phyloP scores from a whole-genome alignment of 306 rosid species.

The Vachellia pachyceras region DNA sequence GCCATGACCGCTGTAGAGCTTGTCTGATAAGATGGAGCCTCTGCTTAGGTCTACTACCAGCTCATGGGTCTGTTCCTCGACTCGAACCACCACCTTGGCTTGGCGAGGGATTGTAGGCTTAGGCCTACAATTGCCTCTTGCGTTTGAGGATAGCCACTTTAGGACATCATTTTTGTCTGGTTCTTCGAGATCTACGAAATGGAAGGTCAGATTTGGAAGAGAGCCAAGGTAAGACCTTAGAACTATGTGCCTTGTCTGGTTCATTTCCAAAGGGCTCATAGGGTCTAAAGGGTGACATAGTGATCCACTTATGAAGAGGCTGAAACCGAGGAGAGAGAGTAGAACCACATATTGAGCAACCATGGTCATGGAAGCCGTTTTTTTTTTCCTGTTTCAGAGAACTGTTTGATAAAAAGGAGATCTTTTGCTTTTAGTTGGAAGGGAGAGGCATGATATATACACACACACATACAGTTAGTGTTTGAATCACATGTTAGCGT shows the following conservation, averaged over 20 bases:
- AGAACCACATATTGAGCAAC: slow-evolving; percentile 45
- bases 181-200: slow-evolving; percentile 74
- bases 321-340: slow-evolving; percentile 43
- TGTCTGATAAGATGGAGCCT: slow-evolving; percentile 56
- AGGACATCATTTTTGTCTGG: slow-evolving; percentile 75
- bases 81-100: slow-evolving; percentile 76
- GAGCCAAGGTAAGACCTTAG: slow-evolving; percentile 63
- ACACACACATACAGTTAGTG: not conserved
- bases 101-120: slow-evolving; percentile 54
- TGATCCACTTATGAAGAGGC: slow-evolving; percentile 26
- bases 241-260: slow-evolving; percentile 56
- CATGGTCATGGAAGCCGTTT: slow-evolving; percentile 38
- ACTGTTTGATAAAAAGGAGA: not conserved
- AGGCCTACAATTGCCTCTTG: slow-evolving; percentile 13
- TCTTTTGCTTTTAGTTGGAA: not conserved
- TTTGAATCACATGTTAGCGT: slow-evolving; percentile 7
- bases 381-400: not conserved
- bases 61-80: slow-evolving; percentile 62
- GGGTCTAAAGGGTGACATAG: slow-evolving; percentile 81
- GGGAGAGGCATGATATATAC: slow-evolving; percentile 27
- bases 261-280: slow-evolving; percentile 64
- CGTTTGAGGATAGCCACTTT: slow-evolving; percentile 63
- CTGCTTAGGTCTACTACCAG: slow-evolving; percentile 64
- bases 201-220: slow-evolving; percentile 76
- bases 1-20: slow-evolving; percentile 68